Evolutionary conservation across 106 monocot species (phyloP).

Genomic region (Narthecium ossifragum): DNA sequence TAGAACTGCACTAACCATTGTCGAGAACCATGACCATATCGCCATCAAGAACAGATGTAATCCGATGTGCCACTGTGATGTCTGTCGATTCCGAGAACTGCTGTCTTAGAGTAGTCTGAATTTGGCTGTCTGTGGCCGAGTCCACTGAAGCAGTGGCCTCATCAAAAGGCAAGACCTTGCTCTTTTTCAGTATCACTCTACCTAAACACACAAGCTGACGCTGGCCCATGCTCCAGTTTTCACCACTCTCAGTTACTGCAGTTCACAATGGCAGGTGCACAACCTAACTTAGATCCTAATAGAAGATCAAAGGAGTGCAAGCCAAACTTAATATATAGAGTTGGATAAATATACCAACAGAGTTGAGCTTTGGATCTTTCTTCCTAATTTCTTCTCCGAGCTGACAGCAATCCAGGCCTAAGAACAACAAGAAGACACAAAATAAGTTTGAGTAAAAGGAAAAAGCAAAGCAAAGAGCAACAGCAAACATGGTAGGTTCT

Average conservation of each 20-base stretch:
- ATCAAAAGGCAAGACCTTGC: constrained; percentile 48
- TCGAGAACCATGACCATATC: constrained; percentile 64
- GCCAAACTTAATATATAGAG: neutral
- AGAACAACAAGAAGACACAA: neutral
- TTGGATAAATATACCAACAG: constrained; percentile 28
- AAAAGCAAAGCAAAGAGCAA: neutral
- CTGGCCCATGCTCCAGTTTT: constrained; percentile 80
- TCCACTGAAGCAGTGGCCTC: constrained; percentile 82
- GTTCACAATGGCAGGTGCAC: neutral
- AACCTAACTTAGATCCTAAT: neutral
- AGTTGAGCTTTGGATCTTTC: constrained; percentile 64
- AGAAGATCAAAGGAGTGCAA: neutral
- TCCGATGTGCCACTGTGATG: constrained; percentile 73
- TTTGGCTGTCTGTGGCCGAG: constrained; percentile 59
- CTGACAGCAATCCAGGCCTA: constrained; percentile 70
- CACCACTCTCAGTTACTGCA: constrained; percentile 61
- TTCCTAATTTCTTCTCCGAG: constrained; percentile 48
- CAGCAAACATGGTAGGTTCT: constrained; percentile 30
- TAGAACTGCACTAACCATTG: constrained; percentile 51
- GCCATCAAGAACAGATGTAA: constrained; percentile 76
- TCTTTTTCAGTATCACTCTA: constrained; percentile 52
- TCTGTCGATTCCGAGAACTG: constrained; percentile 53
- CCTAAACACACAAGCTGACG: constrained; percentile 70
- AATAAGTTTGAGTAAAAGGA: no score
- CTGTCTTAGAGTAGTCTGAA: constrained; percentile 63